Percentiles rank a stretch among this genome's conserved stretches.
phyloP scores from a whole-genome alignment of 306 rosid genomes.

The Ormosia semicastrata region DNA sequence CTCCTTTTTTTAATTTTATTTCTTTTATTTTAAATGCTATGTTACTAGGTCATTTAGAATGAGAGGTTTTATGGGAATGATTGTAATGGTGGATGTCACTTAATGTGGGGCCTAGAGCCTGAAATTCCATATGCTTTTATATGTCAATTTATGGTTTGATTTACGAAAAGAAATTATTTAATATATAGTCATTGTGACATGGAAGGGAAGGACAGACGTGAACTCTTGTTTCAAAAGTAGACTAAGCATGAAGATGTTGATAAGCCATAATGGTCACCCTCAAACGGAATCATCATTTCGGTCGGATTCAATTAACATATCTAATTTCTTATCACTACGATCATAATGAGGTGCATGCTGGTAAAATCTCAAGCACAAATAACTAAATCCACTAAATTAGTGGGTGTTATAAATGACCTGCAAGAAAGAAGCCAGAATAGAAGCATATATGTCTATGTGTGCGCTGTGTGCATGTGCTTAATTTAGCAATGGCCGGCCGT shows the following conservation, averaged over 20 bases:
- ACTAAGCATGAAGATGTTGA: slow-evolving; percentile 25
- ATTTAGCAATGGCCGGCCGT: background rate
- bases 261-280: slow-evolving; percentile 10
- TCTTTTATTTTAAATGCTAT: slow-evolving; percentile 36
- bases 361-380: slow-evolving; percentile 13
- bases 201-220: background rate
- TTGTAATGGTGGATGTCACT: slow-evolving; percentile 53
- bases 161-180: slow-evolving; percentile 20
- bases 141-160: slow-evolving; percentile 62
- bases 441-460: background rate
- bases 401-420: slow-evolving; percentile 7
- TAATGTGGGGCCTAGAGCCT: slow-evolving; percentile 45
- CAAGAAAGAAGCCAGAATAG: slow-evolving; percentile 5
- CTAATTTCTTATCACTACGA: background rate
- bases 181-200: slow-evolving; percentile 5
- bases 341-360: background rate
- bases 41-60: slow-evolving; percentile 41
- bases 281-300: slow-evolving; percentile 13
- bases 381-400: background rate
- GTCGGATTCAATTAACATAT: slow-evolving; percentile 19
- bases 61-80: slow-evolving; percentile 46
- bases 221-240: slow-evolving; percentile 10
- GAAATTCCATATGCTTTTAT: slow-evolving; percentile 44
- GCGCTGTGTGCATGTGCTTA: background rate
- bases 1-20: background rate